Base-by-base conservation (phyloP, 805 yeast species). In the Candida taoyuanica region DNA sequence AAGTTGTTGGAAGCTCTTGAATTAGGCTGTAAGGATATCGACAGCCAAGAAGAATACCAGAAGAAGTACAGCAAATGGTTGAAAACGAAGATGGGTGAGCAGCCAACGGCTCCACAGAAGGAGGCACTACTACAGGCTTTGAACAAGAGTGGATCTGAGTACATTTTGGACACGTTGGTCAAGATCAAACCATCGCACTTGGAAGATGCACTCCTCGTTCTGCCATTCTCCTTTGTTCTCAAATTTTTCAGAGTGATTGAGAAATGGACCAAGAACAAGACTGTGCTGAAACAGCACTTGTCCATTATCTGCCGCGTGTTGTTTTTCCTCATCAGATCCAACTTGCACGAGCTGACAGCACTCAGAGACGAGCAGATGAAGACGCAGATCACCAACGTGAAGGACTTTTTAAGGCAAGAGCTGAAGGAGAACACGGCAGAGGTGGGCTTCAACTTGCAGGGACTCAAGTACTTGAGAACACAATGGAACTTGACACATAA, bases 1-100 rank as follows among this genome's bases (percentile, higher is more conserved):
- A 81, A 81, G 53, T 63, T 91, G 33, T 81, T 86, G 75, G 98
- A 91, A 58, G 96, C 97, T 0, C 65, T 91, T 34, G 97, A 93
- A 48, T 65, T 89, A 43, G 95, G 94, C 1, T 64, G 66, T 14
- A 77, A 74, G 35, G 96, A 88, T 49, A 63, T 85, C 29, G 81
- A 76, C 30, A 74, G 74, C 11, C 48, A 58, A 13, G 74, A 70
- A 38, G 73, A 70, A 29, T 81, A 81, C 53, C 64, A 67, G 32
- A 56, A 53, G 27, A 75, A 67, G n/a, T 44, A 62, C 36, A 53
- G 58, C 29, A 39, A 46, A 29, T 67, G 72, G 71, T 40, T 71
- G 35, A 63, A 62, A 36, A 70, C 67, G 33, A 71, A 70, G 48
- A 52, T 64, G 7, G 69, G 69, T 3, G 65, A 64, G 6, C 71